Conservation (phyloP, 2,329 filamentous ascomycete genomes). For the Karstenula rhodostoma region DNA sequence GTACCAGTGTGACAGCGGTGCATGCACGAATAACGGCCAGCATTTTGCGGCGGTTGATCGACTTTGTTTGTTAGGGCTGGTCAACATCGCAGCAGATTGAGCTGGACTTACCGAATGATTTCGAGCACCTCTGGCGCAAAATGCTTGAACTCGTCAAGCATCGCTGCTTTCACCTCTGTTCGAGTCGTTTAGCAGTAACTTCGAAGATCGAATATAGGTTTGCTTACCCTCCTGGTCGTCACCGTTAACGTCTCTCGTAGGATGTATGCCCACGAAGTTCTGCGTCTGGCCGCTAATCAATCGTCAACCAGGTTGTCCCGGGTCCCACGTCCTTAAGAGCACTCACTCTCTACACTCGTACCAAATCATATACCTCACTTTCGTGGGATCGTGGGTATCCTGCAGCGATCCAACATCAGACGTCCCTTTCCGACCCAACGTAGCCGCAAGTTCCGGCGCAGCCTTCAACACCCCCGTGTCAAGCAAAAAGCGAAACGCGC, state of each 20-base stretch:
- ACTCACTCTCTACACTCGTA: slow-evolving; percentile 14
- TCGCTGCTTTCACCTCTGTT: slow-evolving; percentile 5
- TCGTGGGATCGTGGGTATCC: slow-evolving; percentile 6
- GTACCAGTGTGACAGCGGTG: slow-evolving; percentile 9
- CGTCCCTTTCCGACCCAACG: neutral
- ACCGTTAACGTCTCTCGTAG: slow-evolving; percentile 1
- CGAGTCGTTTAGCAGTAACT: neutral
- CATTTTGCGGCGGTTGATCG: slow-evolving; percentile 3
- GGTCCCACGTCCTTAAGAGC: no score
- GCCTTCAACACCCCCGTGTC: slow-evolving; percentile 1
- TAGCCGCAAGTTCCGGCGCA: neutral
- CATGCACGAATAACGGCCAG: slow-evolving; percentile 10
- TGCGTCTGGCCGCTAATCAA: slow-evolving; percentile 10
- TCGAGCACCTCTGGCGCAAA: slow-evolving; percentile 10
- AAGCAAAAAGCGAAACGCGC: slow-evolving; percentile 16
- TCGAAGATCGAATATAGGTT: neutral
- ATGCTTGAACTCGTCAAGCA: slow-evolving; percentile 16
- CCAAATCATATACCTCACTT: slow-evolving; percentile 16
- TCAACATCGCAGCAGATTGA: neutral
- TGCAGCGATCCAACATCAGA: neutral
- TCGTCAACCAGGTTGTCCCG: neutral
- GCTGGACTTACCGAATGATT: slow-evolving; percentile 3
- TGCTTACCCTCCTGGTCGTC: slow-evolving; percentile 9
- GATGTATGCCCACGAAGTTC: slow-evolving; percentile 17
- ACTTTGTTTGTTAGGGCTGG: neutral